A percentile compares a stretch with the other conserved stretches of the same genome.
These are phyloP conservation scores for Microthlaspi erraticum DNA, from an alignment of 345 rosid genomes.

Conservation along the genomic window DNA sequence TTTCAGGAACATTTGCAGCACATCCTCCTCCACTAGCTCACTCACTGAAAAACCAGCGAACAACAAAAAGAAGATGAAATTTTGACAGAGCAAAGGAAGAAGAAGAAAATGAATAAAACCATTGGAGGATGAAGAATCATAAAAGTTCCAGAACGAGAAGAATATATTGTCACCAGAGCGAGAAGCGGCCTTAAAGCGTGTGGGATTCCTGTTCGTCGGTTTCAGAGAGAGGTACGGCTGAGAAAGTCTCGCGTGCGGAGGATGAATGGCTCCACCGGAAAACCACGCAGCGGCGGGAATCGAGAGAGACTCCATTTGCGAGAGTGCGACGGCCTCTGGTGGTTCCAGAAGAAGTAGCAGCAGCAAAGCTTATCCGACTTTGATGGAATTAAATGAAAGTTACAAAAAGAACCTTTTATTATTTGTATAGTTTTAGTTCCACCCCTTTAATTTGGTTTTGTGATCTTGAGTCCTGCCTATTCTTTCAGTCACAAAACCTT, in stretches of 20 bases:
- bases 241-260: conserved; percentile 35
- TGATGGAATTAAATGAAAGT: not conserved
- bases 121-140: not conserved
- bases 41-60: conserved; percentile 40
- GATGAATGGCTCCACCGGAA: conserved; percentile 41
- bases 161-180: conserved; percentile 50
- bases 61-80: not conserved
- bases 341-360: not conserved
- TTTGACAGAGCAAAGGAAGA: conserved; percentile 1
- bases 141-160: not conserved
- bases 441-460: not conserved
- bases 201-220: conserved; percentile 33
- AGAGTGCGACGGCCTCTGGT: conserved; percentile 12
- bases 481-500: too few relatives aligned
- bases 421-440: not conserved
- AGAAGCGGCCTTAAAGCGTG: conserved; percentile 52
- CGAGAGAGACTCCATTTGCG: conserved; percentile 62
- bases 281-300: conserved; percentile 53
- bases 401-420: not conserved
- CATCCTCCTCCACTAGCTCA: conserved; percentile 72
- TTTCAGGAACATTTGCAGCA: conserved; percentile 69
- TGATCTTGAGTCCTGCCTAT: not conserved
- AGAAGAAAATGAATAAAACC: not conserved
- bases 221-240: conserved; percentile 44
- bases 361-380: conserved; percentile 31